Evolutionary conservation across 148 eudicot genomes (phyloP), one percentile per base, ranked within the genome.

Genomic region (Polygonum maritimum): DNA sequence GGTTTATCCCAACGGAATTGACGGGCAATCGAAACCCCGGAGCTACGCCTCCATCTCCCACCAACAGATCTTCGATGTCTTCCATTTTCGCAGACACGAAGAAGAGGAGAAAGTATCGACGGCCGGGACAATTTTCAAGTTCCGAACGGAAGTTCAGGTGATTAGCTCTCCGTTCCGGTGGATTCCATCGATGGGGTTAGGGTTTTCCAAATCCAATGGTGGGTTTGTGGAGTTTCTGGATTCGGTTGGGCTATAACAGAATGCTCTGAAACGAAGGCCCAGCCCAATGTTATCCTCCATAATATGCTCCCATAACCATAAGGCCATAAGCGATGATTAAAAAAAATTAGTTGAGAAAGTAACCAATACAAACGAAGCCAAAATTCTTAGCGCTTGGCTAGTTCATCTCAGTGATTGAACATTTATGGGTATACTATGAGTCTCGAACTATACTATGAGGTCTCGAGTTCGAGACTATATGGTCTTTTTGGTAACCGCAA

Each of bases 31-130:
- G 87, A 78, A 94, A 92, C 74, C 98, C 98, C 19, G 89, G 88
- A 33, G 97, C 89, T 41, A 86, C 88, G 73, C 93, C 91, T 74
- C 85, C 90, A 69, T 85, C 80, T 15, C 89, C 98, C 0, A 71
- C 84, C 82, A 94, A 40, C 75, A 94, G 78, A 87, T 94, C 98
- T 84, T 94, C 98, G 8, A 94, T 94, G 80, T 94, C 98, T 80
- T 94, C 97, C 98, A 94, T 94, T 55, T 45, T 21, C 19, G 21
- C 22, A 38, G 7, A 63, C 16, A 31, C 40, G 33, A 33, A 13
- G 6, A 13, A 3, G 19, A 16, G 18, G 71, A 58, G 22, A 65
- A 44, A 65, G 15, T 22, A 15, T 60, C 26, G 60, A 54, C 60
- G 60, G 19, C 18, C n/a, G 19, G 16, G 55, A 3, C n/a, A 49